Conservation (phyloP, 2,329 filamentous ascomycete species). For the Penicillium polonicum region DNA sequence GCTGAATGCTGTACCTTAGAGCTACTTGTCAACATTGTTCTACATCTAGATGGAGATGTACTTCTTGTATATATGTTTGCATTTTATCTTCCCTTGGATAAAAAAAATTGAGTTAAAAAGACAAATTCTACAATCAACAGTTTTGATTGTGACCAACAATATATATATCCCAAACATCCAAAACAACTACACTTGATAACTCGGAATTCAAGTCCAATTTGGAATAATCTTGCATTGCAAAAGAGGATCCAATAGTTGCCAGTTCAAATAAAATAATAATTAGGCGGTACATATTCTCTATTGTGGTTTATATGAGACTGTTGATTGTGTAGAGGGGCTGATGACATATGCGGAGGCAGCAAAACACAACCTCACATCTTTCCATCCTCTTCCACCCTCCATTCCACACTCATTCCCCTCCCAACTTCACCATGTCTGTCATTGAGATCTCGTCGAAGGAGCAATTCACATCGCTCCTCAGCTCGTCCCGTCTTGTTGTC, state of each 20-base stretch:
- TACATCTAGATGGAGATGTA: neutral
- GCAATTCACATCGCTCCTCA: slow-evolving; percentile 68
- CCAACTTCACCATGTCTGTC: slow-evolving; percentile 41
- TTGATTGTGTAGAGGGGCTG: slow-evolving; percentile 20
- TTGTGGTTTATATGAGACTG: neutral
- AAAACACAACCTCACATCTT: slow-evolving; percentile 23
- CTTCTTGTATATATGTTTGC: neutral
- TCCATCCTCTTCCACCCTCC: slow-evolving; percentile 14
- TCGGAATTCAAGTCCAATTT: no score
- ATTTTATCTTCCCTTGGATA: no score
- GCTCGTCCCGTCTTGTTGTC: slow-evolving; percentile 74
- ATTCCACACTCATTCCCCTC: slow-evolving; percentile 4
- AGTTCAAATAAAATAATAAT: neutral
- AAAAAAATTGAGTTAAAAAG: no score
- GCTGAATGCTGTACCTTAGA: neutral
- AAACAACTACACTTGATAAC: neutral
- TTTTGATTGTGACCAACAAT: neutral
- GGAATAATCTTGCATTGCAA: neutral
- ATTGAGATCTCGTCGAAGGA: slow-evolving; percentile 60
- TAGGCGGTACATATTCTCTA: neutral
- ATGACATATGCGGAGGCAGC: slow-evolving; percentile 31
- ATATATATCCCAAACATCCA: neutral
- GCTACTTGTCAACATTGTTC: neutral
- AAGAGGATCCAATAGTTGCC: neutral
- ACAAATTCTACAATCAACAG: no score